Evolutionary conservation across 371 early-diverging fungal species (phyloP), one percentile per base, ranked within the genome.

Genomic region (Apophysomyces sp.): DNA sequence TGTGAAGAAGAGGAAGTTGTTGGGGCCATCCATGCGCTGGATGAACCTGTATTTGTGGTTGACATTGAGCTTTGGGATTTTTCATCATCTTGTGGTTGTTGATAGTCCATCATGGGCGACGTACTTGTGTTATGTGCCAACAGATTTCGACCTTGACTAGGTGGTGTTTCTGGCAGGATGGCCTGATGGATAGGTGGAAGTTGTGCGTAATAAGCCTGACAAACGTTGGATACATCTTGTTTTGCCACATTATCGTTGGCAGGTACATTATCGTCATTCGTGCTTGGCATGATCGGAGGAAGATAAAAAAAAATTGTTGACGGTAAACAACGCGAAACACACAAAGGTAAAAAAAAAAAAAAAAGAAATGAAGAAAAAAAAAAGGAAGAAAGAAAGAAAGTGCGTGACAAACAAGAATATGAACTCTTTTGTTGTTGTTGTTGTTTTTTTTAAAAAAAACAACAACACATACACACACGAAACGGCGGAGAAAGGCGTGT

Each of bases 141-240:
- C 49, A 44, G 21, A 44, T 44, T 44, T 18, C 49, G 49, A 44
- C 49, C 49, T 44, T 44, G 49, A 26, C 49, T 44, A 21, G 49
- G 49, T 9, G 49, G 49, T 18, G 49, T 44, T 44, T 44, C 49
- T 21, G 49, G 49, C 9, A 44, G 21, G 21, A 44, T 44, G 11
- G 49, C 49, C 21, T 44, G 49, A 44, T 44, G 49, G 16, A 44
- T 44, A 16, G 49, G 49, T 44, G 49, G 49, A 44, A 44, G 49
- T 44, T 44, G 49, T 44, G 49, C 49, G 11, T 44, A 44, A 44
- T 44, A 44, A 21, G 24, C 49, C 49, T 44, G 49, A 44, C 49
- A 44, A 18, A 18, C 49, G 21, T 44, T 44, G n/a, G n/a, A 21
- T 16, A 44, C 49, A 5, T 44, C 49, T 44, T 44, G 49, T 44